phyloP scores from a whole-genome alignment of 345 rosid genomes.

The Lumnitzera racemosa region DNA sequence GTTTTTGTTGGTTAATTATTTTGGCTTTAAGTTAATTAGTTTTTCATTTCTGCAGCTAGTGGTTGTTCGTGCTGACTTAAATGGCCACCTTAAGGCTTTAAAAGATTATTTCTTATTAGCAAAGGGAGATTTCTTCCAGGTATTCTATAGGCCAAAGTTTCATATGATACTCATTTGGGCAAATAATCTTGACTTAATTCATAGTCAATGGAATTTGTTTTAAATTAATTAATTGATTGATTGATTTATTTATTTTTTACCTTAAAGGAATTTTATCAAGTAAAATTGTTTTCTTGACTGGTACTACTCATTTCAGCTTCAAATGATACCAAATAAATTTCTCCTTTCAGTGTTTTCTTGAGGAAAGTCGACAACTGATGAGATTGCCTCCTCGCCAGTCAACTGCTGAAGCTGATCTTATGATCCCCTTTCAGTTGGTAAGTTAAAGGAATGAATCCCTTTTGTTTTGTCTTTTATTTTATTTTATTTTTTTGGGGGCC shows the following conservation, averaged over 20 bases:
- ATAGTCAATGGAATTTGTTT: too few species aligned
- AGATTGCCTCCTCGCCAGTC: slow-evolving; percentile 95
- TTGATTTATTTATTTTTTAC: not conserved
- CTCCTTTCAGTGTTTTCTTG: slow-evolving; percentile 74
- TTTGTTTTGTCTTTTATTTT: too few species aligned
- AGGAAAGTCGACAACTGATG: slow-evolving; percentile 94
- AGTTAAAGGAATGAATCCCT: slow-evolving; percentile 13
- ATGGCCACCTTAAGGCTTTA: slow-evolving; percentile 90
- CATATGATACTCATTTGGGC: not conserved
- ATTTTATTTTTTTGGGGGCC: too few species aligned
- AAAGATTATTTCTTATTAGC: slow-evolving; percentile 95
- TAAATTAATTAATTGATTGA: too few species aligned
- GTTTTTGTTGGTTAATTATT: slow-evolving; percentile 6
- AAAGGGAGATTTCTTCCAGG: slow-evolving; percentile 98
- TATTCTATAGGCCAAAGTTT: slow-evolving; percentile 16
- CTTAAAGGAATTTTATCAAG: not conserved
- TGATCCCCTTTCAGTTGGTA: slow-evolving; percentile 95
- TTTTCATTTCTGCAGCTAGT: slow-evolving; percentile 62
- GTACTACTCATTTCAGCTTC: too few species aligned
- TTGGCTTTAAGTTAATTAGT: slow-evolving; percentile 8
- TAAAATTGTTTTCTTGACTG: too few species aligned
- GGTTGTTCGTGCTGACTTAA: slow-evolving; percentile 85
- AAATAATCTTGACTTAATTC: not conserved
- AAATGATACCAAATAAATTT: not conserved
- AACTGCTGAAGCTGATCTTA: slow-evolving; percentile 95